Evolutionary conservation across 2,329 filamentous ascomycete genomes (phyloP).

Genomic region (Botryotinia narcissicola): DNA sequence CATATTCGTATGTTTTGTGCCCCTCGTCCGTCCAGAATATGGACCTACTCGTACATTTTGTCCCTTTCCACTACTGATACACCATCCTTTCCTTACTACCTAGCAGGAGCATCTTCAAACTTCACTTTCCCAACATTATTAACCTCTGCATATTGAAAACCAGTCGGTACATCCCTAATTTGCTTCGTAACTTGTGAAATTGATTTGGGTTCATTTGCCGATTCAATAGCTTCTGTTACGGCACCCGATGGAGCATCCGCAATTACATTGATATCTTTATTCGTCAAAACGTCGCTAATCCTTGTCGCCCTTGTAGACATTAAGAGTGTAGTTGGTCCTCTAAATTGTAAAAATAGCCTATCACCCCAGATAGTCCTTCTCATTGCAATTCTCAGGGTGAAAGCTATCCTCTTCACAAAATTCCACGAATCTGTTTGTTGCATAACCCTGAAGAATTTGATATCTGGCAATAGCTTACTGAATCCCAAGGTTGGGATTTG

Average conservation of each 20-base stretch:
- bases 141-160: constrained; percentile 56
- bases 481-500: constrained; percentile 72
- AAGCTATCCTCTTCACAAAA: constrained; percentile 60
- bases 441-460: constrained; percentile 71
- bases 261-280: constrained; percentile 83
- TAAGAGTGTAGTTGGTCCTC: constrained; percentile 80
- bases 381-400: constrained; percentile 70
- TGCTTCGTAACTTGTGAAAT: constrained; percentile 34
- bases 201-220: constrained; percentile 43
- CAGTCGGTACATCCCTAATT: constrained; percentile 42
- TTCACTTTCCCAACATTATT: constrained; percentile 63
- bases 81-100: constrained; percentile 11
- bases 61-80: constrained; percentile 1
- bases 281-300: constrained; percentile 73
- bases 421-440: constrained; percentile 72
- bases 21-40: background rate
- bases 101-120: constrained; percentile 43
- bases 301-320: constrained; percentile 83
- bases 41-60: constrained; percentile 14
- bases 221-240: constrained; percentile 57
- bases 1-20: constrained; percentile 1
- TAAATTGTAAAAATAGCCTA: constrained; percentile 84
- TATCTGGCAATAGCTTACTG: constrained; percentile 62
- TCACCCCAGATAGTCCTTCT: constrained; percentile 91
- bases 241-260: constrained; percentile 76